These are phyloP conservation scores for Raffaelea albimanens DNA, from an alignment of 2,329 filamentous ascomycete species.

Conservation along the genomic window DNA sequence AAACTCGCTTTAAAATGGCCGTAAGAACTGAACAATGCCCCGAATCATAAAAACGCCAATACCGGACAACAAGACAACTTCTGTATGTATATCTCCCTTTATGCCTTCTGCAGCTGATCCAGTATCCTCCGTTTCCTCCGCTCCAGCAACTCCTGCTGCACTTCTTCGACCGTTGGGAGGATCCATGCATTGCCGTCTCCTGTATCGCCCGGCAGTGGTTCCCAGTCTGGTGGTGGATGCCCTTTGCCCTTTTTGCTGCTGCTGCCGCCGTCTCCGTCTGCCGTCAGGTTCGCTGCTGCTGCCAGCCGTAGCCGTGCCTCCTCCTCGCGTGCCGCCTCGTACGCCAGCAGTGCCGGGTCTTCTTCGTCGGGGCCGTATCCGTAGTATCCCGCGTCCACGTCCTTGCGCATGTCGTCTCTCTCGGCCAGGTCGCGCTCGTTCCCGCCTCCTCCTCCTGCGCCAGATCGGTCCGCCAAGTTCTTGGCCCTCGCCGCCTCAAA, in stretches of 20 bases:
- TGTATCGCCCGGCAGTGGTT: slow-evolving; percentile 74
- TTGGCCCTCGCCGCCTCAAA: slow-evolving; percentile 67
- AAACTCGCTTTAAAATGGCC: too few relatives aligned
- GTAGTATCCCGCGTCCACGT: slow-evolving; percentile 91
- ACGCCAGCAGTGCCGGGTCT: slow-evolving; percentile 68
- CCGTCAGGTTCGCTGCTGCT: slow-evolving; percentile 30
- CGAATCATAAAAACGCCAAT: neutral
- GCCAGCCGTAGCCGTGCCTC: slow-evolving; percentile 66
- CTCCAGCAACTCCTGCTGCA: slow-evolving; percentile 89
- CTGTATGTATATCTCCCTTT: neutral
- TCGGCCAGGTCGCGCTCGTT: slow-evolving; percentile 45
- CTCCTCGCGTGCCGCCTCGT: slow-evolving; percentile 75
- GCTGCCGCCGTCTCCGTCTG: slow-evolving; percentile 3
- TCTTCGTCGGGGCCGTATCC: slow-evolving; percentile 92
- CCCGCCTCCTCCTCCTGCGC: slow-evolving; percentile 27
- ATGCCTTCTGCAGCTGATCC: slow-evolving; percentile 53
- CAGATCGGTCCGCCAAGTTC: slow-evolving; percentile 18
- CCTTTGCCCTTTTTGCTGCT: slow-evolving; percentile 35
- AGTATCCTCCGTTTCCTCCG: slow-evolving; percentile 73
- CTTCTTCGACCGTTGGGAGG: slow-evolving; percentile 78
- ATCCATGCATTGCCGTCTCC: slow-evolving; percentile 78
- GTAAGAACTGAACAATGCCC: neutral
- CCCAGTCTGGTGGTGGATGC: slow-evolving; percentile 66
- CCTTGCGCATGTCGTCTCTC: slow-evolving; percentile 57
- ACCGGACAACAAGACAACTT: neutral